Evolutionary conservation across 176 grass and related monocot species (phyloP).

Genomic region (Zizania latifolia): DNA sequence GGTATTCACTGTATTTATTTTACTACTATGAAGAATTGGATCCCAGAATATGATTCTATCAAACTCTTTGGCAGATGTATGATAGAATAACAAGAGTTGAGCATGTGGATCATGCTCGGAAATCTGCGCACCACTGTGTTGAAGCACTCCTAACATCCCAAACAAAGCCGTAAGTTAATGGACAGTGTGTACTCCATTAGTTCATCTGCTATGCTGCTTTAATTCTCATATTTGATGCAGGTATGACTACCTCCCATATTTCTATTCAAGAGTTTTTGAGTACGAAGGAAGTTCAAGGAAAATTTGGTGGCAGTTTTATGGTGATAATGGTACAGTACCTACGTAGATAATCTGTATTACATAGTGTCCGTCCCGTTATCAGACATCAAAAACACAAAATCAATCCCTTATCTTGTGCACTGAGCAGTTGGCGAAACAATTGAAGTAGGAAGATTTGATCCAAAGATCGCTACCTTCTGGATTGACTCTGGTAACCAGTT

Average conservation of each 20-base stretch:
- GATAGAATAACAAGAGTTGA: conserved; percentile 73
- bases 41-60: neutral
- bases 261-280: conserved; percentile 96
- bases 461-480: conserved; percentile 84
- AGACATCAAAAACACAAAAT: neutral
- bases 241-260: conserved; percentile 94
- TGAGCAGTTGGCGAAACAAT: conserved; percentile 79
- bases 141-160: conserved; percentile 74
- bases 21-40: neutral
- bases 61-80: conserved; percentile 34
- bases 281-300: conserved; percentile 85
- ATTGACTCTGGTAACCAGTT: conserved; percentile 67
- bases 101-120: conserved; percentile 97
- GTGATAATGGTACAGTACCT: conserved; percentile 66
- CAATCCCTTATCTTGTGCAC: conserved; percentile 7
- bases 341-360: neutral
- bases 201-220: neutral
- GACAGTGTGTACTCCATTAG: neutral
- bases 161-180: conserved; percentile 66
- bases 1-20: neutral
- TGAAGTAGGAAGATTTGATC: conserved; percentile 88
- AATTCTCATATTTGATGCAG: conserved; percentile 39
- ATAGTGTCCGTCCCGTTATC: neutral
- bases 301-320: conserved; percentile 99
- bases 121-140: conserved; percentile 91